phyloP scores from a whole-genome alignment of 768 basidiomycete species.

The Xerocomus potaroensis region DNA sequence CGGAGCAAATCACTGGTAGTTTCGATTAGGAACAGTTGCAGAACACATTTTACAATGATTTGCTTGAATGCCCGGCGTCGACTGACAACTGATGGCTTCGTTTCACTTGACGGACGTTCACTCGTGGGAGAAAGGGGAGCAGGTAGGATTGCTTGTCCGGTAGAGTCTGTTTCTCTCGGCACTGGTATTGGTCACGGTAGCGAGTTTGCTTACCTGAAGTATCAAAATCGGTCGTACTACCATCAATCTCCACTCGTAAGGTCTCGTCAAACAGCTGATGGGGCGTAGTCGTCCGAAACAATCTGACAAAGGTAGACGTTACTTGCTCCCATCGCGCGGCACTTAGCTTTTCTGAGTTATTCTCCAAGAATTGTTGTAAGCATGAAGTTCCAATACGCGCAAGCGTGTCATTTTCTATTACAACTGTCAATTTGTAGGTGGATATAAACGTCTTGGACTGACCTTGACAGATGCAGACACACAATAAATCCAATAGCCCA shows the following conservation, averaged over 20 bases:
- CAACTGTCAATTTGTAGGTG: constrained; percentile 3
- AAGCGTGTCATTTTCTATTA: constrained; percentile 91
- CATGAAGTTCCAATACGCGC: constrained; percentile 98
- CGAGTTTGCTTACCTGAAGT: constrained; percentile 27
- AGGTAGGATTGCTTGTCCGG: constrained; percentile 69
- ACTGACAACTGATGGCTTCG: constrained; percentile 56
- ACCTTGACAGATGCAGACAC: constrained; percentile 99
- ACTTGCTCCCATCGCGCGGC: constrained; percentile 86
- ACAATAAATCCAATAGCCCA: constrained; percentile 87
- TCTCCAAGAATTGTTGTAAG: constrained; percentile 92
- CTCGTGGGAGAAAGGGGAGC: constrained; percentile 82
- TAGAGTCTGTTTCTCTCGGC: constrained; percentile 40
- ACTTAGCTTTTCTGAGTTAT: constrained; percentile 84
- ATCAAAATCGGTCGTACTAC: constrained; percentile 52
- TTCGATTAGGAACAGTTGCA: constrained; percentile 94
- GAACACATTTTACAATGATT: constrained; percentile 99
- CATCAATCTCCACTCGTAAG: constrained; percentile 80
- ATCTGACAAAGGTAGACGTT: constrained; percentile 85
- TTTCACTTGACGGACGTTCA: constrained; percentile 46
- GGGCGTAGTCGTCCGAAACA: constrained; percentile 98
- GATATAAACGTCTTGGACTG: not conserved
- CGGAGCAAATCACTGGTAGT: constrained; percentile 94
- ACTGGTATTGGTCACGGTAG: constrained; percentile 8
- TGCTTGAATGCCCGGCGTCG: constrained; percentile 92
- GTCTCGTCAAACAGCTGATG: constrained; percentile 95